Base-by-base conservation (phyloP, 1,139 yeast genomes). In the Nakaseomyces bracarensis region DNA sequence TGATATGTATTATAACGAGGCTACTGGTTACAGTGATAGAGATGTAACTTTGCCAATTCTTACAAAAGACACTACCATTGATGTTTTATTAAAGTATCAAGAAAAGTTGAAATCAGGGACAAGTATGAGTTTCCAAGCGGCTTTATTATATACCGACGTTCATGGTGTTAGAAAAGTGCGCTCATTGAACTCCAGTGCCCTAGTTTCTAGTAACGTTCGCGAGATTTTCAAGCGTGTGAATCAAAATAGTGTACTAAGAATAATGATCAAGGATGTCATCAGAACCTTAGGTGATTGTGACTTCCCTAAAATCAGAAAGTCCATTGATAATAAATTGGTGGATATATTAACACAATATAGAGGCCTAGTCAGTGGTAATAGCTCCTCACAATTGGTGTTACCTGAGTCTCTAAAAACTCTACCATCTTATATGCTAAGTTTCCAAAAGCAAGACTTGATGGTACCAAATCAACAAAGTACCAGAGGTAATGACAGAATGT, bases 121-220 rank as follows among this genome's bases (percentile, higher is more conserved):
- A 30, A 96, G 86, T 60, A 85, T 87, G 33, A 94, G 86, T 61
- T 86, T 89, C 69, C 99, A 91, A 64, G 83, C 86, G 1, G 97
- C 97, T 0, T 53, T 91, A 36, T 68, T 93, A 43, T 87, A 86
- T 60, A 91, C 97, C 0, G 83, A 89, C 41, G 58, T 70, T 3
- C 69, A 70, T 42, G 98, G 99, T 23, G 65, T 71, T 10, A 70
- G 97, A 51, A 81, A 85, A 50, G 93, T 91, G 10, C 72, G 99
- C 50, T 87, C 87, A 9, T 75, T 85, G 40, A 91, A 93, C 57
- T 67, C 78, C 46, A 80, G 81, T n/a, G 76, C 86, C 38, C 85
- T 95, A 0, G 91, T 86, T 10, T 76, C 93, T 7, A 83, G 80
- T 49, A 72, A 84, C 43, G 68, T 82, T 41, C 75, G 75, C 44